Evolutionary conservation across 352 stramenopile species (phyloP).

Genomic region (Pythium vanterpoolii): DNA sequence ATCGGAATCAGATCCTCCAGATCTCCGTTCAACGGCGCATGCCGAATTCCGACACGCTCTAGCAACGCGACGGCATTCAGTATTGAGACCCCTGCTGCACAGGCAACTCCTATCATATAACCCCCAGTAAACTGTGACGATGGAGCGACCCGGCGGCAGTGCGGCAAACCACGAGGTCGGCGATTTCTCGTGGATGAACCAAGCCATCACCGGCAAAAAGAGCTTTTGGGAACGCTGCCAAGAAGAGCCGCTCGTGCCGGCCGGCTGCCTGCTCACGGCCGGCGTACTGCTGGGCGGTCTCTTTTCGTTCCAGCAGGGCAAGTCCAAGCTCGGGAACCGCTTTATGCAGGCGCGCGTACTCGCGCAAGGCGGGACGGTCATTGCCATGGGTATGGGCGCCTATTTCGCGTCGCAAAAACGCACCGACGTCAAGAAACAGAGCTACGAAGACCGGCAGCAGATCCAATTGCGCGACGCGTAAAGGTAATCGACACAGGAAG

Average conservation of each 20-base stretch:
- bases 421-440: slow-evolving; percentile 45
- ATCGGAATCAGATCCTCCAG: slow-evolving; percentile 15
- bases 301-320: slow-evolving; percentile 61
- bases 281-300: slow-evolving; percentile 66
- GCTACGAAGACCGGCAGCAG: slow-evolving; percentile 71
- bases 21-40: slow-evolving; percentile 12
- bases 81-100: background rate
- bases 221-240: slow-evolving; percentile 57
- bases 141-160: slow-evolving; percentile 22
- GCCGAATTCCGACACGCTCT: slow-evolving; percentile 23
- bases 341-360: slow-evolving; percentile 85
- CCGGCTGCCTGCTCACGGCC: slow-evolving; percentile 63
- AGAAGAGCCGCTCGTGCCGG: slow-evolving; percentile 75
- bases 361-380: slow-evolving; percentile 62
- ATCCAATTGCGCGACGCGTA: slow-evolving; percentile 44
- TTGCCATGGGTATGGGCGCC: slow-evolving; percentile 53
- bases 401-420: slow-evolving; percentile 45
- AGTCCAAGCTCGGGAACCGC: slow-evolving; percentile 73
- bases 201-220: slow-evolving; percentile 53
- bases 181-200: slow-evolving; percentile 69
- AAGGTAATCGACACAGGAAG: background rate
- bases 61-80: background rate
- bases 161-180: slow-evolving; percentile 27
- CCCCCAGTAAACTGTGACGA: background rate
- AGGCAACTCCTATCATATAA: background rate